Evolutionary conservation across 768 basidiomycete genomes (phyloP).

Genomic region (Serendipita indica): DNA sequence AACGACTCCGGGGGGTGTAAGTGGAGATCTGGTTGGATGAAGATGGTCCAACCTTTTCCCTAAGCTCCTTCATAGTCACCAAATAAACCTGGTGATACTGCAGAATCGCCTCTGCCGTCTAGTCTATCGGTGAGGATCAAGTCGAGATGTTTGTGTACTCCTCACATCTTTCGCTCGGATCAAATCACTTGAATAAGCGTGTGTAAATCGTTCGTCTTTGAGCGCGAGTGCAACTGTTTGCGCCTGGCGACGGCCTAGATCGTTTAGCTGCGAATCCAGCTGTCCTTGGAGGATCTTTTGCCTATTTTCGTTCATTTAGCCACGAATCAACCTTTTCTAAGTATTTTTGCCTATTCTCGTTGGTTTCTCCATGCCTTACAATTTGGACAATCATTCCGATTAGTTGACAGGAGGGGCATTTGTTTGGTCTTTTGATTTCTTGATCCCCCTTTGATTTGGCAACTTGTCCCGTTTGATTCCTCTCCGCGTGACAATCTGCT

Average conservation of each 20-base stretch:
- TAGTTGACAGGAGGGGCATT: not conserved
- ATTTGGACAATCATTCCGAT: not conserved
- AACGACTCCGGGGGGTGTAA: not conserved
- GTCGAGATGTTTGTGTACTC: not conserved
- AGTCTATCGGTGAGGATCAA: not conserved
- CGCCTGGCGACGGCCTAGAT: not conserved
- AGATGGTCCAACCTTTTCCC: not conserved
- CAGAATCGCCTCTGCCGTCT: slow-evolving; percentile 1
- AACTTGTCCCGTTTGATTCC: not conserved
- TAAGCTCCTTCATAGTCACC: not conserved
- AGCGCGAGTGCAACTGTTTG: not conserved
- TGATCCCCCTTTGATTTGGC: slow-evolving; percentile 6
- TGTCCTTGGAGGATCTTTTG: slow-evolving; percentile 4
- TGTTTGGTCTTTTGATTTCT: slow-evolving; percentile 1
- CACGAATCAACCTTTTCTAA: too few relatives aligned
- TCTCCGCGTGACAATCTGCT: not conserved
- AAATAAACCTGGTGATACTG: not conserved
- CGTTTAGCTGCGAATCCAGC: not conserved
- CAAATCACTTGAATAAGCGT: slow-evolving; percentile 1
- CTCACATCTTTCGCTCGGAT: not conserved
- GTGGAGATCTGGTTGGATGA: not conserved
- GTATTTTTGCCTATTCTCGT: not conserved
- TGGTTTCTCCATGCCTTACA: slow-evolving; percentile 6
- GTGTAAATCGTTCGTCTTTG: not conserved
- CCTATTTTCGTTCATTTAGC: not conserved